Base-by-base conservation (phyloP, 1,284 basidiomycete species). In the Sanghuangporus weigelae region DNA sequence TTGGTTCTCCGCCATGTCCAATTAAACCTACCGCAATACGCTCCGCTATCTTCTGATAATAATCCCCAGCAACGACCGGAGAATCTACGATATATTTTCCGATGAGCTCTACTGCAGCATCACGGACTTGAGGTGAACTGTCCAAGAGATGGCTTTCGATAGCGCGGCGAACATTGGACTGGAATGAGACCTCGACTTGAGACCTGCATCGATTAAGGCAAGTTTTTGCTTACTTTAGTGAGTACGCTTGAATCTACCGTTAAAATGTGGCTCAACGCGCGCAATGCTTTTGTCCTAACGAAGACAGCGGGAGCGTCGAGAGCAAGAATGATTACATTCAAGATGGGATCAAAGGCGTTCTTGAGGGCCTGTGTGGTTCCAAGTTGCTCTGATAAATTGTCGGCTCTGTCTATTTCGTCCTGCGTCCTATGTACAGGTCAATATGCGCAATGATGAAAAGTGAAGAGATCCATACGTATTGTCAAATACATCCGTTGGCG, bases 101-200 rank as follows among this genome's bases (percentile, higher is more conserved):
- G 64, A 99, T 92, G 56, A 99, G 79, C 67, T 97, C 95, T 7
- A 99, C 92, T 5, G 96, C 95, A 5, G 94, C 93, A 74, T 99
- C 97, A 40, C 96, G 89, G 19, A 99, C 97, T 31, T 91, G 90
- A 0, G 96, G 89, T 0, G 96, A 98, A 63, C 84, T 89, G 71
- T 99, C 96, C 2, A 91, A 78, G 19, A 99, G 81, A 71, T 96
- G 92, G 23, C 85, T 86, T 74, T 97, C 94, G 67, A 99, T 94
- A 0, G 92, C 87, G 49, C 82, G 79, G 23, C 89, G 86, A 44
- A 95, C 92, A 68, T 85, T 89, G 2, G 82, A 70, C 91, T 93
- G 48, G 63, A 62, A 60, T 55, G 11, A 46, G 16, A 55, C 40
- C 57, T 54, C 49, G 50, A 19, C 53, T 48, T 66, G 42, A 14